phyloP scores from a whole-genome alignment of 805 yeast species.

The Saturnispora sanitii region DNA sequence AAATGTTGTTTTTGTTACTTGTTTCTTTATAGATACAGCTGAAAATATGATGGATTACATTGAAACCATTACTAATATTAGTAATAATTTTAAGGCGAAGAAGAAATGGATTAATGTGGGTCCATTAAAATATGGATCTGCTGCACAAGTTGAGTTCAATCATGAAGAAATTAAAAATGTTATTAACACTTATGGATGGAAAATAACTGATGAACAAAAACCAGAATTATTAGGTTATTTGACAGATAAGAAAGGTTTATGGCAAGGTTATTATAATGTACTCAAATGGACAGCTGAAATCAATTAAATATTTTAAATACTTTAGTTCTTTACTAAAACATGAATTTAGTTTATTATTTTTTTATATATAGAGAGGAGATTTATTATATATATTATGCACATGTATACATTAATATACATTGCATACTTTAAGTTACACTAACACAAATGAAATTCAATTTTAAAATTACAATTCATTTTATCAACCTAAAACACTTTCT shows the following conservation, averaged over 20 bases:
- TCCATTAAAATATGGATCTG: conserved; percentile 86
- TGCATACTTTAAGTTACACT: too few species aligned
- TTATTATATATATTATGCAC: too few species aligned
- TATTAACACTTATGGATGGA: conserved; percentile 58
- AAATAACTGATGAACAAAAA: conserved; percentile 27
- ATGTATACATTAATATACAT: too few species aligned
- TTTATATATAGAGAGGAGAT: too few species aligned
- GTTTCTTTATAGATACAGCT: conserved; percentile 87
- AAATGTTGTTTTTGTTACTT: conserved; percentile 49
- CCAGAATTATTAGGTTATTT: conserved; percentile 47
- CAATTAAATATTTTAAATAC: too few species aligned
- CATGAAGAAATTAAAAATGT: conserved; percentile 56
- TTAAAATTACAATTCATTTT: too few species aligned
- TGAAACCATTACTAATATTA: conserved; percentile 45
- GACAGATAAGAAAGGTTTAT: conserved; percentile 55
- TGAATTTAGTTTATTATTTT: too few species aligned
- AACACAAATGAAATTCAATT: too few species aligned
- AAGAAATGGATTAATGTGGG: conserved; percentile 83
- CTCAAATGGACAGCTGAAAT: conserved; percentile 40
- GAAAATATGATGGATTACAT: conserved; percentile 73
- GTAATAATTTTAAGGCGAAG: conserved; percentile 25
- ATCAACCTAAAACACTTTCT: too few species aligned
- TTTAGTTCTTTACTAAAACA: too few species aligned
- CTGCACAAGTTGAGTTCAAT: conserved; percentile 66
- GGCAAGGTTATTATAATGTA: conserved; percentile 73